These are phyloP conservation scores for Apostasia ramifera DNA, from an alignment of 106 monocot genomes.

Conservation along the genomic window DNA sequence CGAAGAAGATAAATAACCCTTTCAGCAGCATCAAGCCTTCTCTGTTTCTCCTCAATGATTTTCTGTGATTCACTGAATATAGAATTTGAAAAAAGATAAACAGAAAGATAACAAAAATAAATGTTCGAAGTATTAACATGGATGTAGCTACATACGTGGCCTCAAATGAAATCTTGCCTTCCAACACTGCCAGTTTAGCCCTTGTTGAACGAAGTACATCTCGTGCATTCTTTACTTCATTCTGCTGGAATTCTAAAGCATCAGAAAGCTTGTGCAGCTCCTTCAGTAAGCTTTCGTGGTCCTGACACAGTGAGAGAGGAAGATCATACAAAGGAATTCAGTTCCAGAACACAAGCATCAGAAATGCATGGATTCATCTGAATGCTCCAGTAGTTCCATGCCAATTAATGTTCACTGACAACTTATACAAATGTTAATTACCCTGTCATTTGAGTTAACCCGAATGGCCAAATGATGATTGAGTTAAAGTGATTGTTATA, in stretches of 20 bases:
- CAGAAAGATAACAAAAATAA: not conserved
- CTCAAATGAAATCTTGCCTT: constrained; percentile 68
- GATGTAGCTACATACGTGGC: constrained; percentile 36
- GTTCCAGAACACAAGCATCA: no score
- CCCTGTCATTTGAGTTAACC: no score
- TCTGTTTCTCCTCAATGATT: constrained; percentile 45
- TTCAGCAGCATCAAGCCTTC: constrained; percentile 38
- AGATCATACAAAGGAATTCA: not conserved
- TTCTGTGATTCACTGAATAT: constrained; percentile 39
- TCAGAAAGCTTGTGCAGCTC: constrained; percentile 58
- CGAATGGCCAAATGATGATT: no score
- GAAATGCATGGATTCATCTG: no score
- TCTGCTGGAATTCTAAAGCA: constrained; percentile 80
- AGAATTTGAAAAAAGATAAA: not conserved
- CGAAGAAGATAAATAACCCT: constrained; percentile 36
- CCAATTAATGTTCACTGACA: no score
- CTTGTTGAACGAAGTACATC: constrained; percentile 49
- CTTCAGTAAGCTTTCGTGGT: constrained; percentile 18
- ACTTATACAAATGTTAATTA: no score
- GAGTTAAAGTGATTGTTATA: no score
- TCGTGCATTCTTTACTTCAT: constrained; percentile 62
- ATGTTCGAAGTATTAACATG: not conserved
- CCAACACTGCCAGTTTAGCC: constrained; percentile 61
- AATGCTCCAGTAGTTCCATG: no score
- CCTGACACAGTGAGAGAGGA: constrained; percentile 7